Conservation (phyloP, 495 filamentous ascomycete species). For the Podospora comata region DNA sequence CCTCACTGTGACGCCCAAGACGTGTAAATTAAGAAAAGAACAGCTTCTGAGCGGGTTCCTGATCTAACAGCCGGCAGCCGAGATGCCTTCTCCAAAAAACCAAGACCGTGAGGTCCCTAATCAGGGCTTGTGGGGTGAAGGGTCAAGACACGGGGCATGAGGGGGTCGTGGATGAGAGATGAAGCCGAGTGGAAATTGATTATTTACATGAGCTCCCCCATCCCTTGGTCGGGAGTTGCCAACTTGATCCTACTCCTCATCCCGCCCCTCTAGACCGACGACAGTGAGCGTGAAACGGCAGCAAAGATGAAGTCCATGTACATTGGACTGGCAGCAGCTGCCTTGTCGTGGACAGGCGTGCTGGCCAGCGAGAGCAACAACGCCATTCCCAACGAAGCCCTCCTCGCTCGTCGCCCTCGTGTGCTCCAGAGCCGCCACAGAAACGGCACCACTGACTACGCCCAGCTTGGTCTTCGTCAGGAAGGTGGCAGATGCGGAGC, state of each 20-base stretch:
- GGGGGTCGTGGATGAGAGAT: not conserved
- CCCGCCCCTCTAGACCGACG: not conserved
- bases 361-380: conserved; percentile 9
- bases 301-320: conserved; percentile 27
- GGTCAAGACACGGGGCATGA: not conserved
- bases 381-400: not conserved
- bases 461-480: conserved; percentile 26
- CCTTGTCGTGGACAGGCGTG: conserved; percentile 23
- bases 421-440: conserved; percentile 1
- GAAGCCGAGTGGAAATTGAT: not conserved
- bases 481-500: conserved; percentile 23
- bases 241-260: not conserved
- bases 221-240: not conserved
- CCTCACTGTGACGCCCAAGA: conserved; percentile 12
- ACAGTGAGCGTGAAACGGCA: conserved; percentile 12
- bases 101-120: not conserved
- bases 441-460: conserved; percentile 10
- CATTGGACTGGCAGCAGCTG: conserved; percentile 23
- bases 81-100: conserved; percentile 1
- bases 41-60: conserved; percentile 18
- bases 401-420: conserved; percentile 8
- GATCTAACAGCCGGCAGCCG: conserved; percentile 24
- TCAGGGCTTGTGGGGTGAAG: not conserved
- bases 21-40: conserved; percentile 18
- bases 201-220: not conserved